Conservation (phyloP, 768 basidiomycete species). For the Boletus tomentosulus region DNA sequence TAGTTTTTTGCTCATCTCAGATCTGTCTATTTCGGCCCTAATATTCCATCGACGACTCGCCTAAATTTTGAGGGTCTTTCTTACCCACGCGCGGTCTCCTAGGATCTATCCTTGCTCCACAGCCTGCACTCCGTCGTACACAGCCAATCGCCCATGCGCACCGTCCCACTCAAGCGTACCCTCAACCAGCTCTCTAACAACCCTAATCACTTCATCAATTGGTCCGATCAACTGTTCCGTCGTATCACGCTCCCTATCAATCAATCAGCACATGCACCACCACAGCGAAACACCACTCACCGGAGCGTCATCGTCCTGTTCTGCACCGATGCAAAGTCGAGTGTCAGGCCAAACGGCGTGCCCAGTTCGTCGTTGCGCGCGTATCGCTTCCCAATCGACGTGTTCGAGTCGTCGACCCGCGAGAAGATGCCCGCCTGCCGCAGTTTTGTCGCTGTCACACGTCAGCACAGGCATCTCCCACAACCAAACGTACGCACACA, state of each 20-base stretch:
- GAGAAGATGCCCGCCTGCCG: conserved; percentile 87
- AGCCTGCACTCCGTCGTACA: conserved; percentile 89
- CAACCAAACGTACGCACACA: conserved; percentile 63
- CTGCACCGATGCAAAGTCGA: conserved; percentile 92
- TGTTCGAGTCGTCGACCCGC: conserved; percentile 92
- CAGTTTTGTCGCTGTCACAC: conserved; percentile 69
- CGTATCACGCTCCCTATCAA: conserved; percentile 83
- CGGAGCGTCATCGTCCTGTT: conserved; percentile 93
- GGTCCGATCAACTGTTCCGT: conserved; percentile 88
- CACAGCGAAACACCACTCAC: conserved; percentile 41
- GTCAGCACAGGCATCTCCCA: background rate
- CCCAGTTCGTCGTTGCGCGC: conserved; percentile 98
- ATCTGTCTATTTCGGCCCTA: conserved; percentile 9
- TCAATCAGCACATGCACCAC: background rate
- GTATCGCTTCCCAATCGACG: conserved; percentile 95
- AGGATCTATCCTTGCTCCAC: conserved; percentile 41
- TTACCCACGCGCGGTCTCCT: conserved; percentile 30
- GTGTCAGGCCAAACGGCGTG: conserved; percentile 93
- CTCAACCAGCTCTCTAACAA: conserved; percentile 73
- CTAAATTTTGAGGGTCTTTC: conserved; percentile 30
- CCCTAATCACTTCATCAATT: conserved; percentile 83
- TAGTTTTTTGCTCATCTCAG: conserved; percentile 10
- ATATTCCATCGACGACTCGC: conserved; percentile 24
- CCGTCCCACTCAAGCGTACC: conserved; percentile 74
- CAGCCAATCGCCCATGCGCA: conserved; percentile 65